These are phyloP conservation scores for Helenozyma baotianmanensis DNA, from an alignment of 805 yeast genomes.

Conservation along the genomic window DNA sequence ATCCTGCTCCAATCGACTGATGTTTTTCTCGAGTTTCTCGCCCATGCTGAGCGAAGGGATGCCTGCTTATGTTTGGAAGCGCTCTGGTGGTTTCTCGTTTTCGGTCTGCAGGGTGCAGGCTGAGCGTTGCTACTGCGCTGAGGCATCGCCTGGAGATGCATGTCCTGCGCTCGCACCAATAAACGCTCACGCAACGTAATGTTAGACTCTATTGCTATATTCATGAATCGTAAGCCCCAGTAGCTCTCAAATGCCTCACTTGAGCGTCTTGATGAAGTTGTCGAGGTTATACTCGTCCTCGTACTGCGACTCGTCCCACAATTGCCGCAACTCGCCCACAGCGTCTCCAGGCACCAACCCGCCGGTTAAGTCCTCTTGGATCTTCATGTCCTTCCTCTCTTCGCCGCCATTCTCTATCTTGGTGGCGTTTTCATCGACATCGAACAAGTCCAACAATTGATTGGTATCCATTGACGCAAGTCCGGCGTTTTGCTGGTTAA, in stretches of 20 bases:
- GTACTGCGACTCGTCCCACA: conserved; percentile 96
- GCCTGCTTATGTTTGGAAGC: neutral
- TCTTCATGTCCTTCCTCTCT: conserved; percentile 31
- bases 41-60: neutral
- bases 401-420: conserved; percentile 31
- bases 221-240: too few species aligned
- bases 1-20: conserved; percentile 38
- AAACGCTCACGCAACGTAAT: too few species aligned
- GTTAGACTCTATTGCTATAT: too few species aligned
- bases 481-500: conserved; percentile 96
- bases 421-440: conserved; percentile 54
- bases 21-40: neutral
- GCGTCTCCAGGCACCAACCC: conserved; percentile 74
- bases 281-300: conserved; percentile 96
- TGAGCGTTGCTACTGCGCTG: too few species aligned
- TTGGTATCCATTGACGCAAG: conserved; percentile 94
- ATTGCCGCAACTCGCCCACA: conserved; percentile 81
- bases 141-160: too few species aligned
- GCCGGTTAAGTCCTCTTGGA: conserved; percentile 63
- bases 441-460: conserved; percentile 85
- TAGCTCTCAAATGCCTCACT: conserved; percentile 29
- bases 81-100: too few species aligned
- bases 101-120: too few species aligned
- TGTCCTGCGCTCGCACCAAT: too few species aligned
- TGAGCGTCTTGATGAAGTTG: conserved; percentile 78